A percentile compares a stretch with the other conserved stretches of the same genome.
These are phyloP conservation scores for Fusarium sp. DNA, from an alignment of 2,329 filamentous ascomycete species.

Conservation along the genomic window DNA sequence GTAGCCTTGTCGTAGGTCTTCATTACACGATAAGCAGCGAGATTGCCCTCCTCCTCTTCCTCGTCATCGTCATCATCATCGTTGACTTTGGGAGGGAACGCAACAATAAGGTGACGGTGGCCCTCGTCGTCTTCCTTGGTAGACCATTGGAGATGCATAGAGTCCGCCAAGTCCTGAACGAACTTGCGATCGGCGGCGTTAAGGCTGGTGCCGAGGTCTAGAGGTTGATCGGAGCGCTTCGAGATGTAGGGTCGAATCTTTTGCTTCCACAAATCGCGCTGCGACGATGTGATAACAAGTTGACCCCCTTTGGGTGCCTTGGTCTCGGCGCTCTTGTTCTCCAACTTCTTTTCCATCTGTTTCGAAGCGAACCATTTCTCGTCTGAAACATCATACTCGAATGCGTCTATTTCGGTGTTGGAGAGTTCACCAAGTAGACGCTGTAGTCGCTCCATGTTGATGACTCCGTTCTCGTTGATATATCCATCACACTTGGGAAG, in stretches of 20 bases:
- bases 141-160: slow-evolving; percentile 70
- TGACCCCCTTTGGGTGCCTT: slow-evolving; percentile 70
- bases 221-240: slow-evolving; percentile 72
- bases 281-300: slow-evolving; percentile 81
- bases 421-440: slow-evolving; percentile 86
- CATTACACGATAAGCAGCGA: slow-evolving; percentile 87
- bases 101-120: slow-evolving; percentile 66
- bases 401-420: slow-evolving; percentile 91
- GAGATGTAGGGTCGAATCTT: slow-evolving; percentile 87
- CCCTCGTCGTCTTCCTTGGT: slow-evolving; percentile 71
- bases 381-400: slow-evolving; percentile 90
- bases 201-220: slow-evolving; percentile 81
- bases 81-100: slow-evolving; percentile 61
- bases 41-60: slow-evolving; percentile 81
- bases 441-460: slow-evolving; percentile 86
- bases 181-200: slow-evolving; percentile 93
- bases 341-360: slow-evolving; percentile 75
- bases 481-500: slow-evolving; percentile 91
- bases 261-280: slow-evolving; percentile 85
- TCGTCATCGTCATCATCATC: slow-evolving; percentile 65
- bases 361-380: slow-evolving; percentile 94
- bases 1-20: slow-evolving; percentile 93
- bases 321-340: slow-evolving; percentile 70
- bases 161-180: slow-evolving; percentile 85
- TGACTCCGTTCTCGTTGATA: slow-evolving; percentile 94